A percentile compares a stretch with the other conserved stretches of the same genome.
phyloP scores from a whole-genome alignment of 2,329 filamentous ascomycete species.

The Venturia nashicola region DNA sequence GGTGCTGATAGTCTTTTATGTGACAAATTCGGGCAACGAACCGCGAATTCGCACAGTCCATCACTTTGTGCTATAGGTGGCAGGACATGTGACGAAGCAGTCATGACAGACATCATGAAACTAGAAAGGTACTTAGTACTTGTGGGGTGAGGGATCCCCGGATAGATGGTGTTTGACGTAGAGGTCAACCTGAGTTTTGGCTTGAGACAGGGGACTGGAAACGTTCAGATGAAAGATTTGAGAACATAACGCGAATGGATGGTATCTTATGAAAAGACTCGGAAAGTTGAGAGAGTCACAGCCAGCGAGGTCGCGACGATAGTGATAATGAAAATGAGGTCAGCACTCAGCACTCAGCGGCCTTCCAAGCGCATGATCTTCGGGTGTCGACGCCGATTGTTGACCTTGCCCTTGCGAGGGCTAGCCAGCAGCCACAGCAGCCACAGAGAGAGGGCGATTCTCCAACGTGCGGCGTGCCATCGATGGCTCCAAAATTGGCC shows the following conservation, averaged over 20 bases:
- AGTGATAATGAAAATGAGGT: not conserved
- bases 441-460: not conserved
- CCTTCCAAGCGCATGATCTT: not conserved
- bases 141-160: not conserved
- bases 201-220: not conserved
- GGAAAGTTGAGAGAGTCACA: not conserved
- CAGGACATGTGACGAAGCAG: not conserved
- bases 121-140: not conserved
- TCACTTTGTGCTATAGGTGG: not conserved
- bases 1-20: not conserved
- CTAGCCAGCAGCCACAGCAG: slow-evolving; percentile 4
- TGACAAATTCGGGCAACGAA: not conserved
- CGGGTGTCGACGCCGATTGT: not conserved
- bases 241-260: not conserved
- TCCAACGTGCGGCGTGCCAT: slow-evolving; percentile 8
- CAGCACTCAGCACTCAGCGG: not conserved
- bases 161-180: not conserved
- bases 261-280: too few relatives aligned
- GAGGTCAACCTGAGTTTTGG: not conserved
- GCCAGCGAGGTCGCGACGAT: not conserved
- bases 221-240: not conserved
- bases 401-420: not conserved
- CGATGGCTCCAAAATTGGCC: not conserved
- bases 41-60: not conserved
- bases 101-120: not conserved